Base-by-base conservation (phyloP, 371 early-diverging fungal species). In the Saksenaea vasiformis region DNA sequence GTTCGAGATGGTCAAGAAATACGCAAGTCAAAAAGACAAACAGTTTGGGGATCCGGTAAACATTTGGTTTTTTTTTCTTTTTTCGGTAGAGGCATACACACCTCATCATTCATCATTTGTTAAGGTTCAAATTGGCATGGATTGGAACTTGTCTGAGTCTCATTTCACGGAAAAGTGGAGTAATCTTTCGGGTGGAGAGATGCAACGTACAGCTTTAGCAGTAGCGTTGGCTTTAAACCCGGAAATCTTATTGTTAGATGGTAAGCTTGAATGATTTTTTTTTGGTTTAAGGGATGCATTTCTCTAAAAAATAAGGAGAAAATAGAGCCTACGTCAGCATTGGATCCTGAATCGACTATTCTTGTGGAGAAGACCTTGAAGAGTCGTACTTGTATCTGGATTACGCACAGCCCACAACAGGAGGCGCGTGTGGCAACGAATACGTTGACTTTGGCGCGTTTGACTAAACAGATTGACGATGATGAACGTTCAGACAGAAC, bases 141-240 rank as follows among this genome's bases (percentile, higher is more conserved):
- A 88, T 39, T 94, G 91, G 92, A 85, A 85, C 19, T 61, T 93
- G 5, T 74, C 79, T 3, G 80, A 82, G 19, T 85, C 87, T 11
- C 77, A 87, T 47, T 96, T 95, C 87, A 72, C 80, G 24, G 88
- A 89, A 65, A 82, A 83, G 31, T 94, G 91, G 91, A 82, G 81
- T 38, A 87, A 84, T 22, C 76, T 96, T 11, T 93, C 93, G 14
- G 96, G 96, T 34, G 96, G 96, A 41, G 95, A 96, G 74, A 87
- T 86, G 72, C 96, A 96, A 66, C 83, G 96, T 22, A 84, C 88
- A 57, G 79, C 90, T 0, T 69, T 96, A 43, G 95, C 94, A 0
- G 89, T 95, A 55, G 94, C 92, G 10, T 69, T 93, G 14, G 86
- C 94, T n/a, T 77, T 88, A 51, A 85, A 89, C n/a, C 94, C 96